These are phyloP conservation scores for Phytophthora lateralis DNA, from an alignment of 352 stramenopile genomes.

Conservation along the genomic window DNA sequence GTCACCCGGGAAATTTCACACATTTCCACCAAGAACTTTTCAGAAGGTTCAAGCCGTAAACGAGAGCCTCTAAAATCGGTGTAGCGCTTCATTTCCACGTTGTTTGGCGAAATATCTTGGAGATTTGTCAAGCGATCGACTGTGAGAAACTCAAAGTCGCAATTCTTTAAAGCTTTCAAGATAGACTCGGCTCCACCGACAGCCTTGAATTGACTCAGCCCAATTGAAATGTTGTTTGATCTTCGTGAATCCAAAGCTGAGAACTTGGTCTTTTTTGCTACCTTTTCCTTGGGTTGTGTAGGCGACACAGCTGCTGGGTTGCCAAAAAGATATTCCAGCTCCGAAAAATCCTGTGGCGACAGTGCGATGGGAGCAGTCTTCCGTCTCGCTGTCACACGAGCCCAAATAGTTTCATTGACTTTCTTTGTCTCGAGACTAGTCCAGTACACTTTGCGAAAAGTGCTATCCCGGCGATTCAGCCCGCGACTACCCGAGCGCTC, in stretches of 20 bases:
- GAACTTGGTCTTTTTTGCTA: conserved; percentile 47
- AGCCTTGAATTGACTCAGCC: conserved; percentile 75
- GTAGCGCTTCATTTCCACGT: conserved; percentile 75
- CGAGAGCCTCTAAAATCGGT: conserved; percentile 64
- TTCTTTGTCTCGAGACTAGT: conserved; percentile 68
- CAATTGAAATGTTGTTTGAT: conserved; percentile 85
- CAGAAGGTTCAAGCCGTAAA: conserved; percentile 51
- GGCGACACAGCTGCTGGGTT: conserved; percentile 21
- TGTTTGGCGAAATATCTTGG: conserved; percentile 71
- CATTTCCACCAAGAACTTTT: conserved; percentile 79
- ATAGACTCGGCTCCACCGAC: conserved; percentile 53
- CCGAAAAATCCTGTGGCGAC: conserved; percentile 72
- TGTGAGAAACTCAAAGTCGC: conserved; percentile 70
- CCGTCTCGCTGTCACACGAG: conserved; percentile 59
- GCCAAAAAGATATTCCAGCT: conserved; percentile 63
- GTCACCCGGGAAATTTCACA: conserved; percentile 67
- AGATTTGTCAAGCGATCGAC: conserved; percentile 61
- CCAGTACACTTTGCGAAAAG: conserved; percentile 85
- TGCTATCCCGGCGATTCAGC: conserved; percentile 47
- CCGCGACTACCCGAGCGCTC: conserved; percentile 14
- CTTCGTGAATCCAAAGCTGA: conserved; percentile 72
- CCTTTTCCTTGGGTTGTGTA: conserved; percentile 23
- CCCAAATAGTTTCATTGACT: conserved; percentile 74
- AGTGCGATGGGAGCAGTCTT: conserved; percentile 75
- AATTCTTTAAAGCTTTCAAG: conserved; percentile 48